Evolutionary conservation across 345 rosid species (phyloP).

Genomic region (Acer yangbiense): DNA sequence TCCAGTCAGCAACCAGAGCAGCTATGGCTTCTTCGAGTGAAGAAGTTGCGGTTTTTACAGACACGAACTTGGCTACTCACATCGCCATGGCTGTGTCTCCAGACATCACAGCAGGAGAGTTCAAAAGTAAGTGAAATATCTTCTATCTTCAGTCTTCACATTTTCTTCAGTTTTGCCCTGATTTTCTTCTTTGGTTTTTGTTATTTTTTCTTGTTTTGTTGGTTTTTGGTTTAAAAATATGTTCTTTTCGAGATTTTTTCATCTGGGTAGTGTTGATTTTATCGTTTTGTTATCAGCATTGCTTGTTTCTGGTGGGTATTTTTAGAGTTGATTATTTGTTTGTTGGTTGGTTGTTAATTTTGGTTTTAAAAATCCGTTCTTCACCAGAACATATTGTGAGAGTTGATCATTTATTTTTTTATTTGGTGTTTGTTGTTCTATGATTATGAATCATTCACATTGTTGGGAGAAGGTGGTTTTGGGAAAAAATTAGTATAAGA

Average conservation of each 20-base stretch:
- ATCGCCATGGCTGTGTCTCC: conserved; percentile 52
- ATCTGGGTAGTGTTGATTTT: background rate
- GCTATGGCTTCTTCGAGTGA: conserved; percentile 10
- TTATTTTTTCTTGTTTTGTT: background rate
- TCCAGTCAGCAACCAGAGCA: background rate
- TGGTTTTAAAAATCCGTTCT: no score
- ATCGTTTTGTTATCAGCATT: background rate
- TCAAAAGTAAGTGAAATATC: conserved; percentile 44
- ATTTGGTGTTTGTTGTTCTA: background rate
- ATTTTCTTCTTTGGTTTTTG: background rate
- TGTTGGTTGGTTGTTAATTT: background rate
- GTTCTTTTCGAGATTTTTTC: background rate
- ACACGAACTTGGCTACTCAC: conserved; percentile 62
- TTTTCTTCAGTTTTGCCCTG: background rate
- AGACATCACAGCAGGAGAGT: conserved; percentile 44
- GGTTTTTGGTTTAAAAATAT: background rate
- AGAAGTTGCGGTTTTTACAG: conserved; percentile 56
- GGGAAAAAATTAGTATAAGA: background rate
- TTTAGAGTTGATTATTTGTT: background rate
- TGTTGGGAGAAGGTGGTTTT: background rate
- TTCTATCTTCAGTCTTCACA: no score
- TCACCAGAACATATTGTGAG: no score
- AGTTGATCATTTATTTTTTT: no score
- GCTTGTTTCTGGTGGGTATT: background rate
- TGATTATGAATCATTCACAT: background rate